Evolutionary conservation across 208 protist genomes (phyloP).

Genomic region (Naegleria gruberi): DNA sequence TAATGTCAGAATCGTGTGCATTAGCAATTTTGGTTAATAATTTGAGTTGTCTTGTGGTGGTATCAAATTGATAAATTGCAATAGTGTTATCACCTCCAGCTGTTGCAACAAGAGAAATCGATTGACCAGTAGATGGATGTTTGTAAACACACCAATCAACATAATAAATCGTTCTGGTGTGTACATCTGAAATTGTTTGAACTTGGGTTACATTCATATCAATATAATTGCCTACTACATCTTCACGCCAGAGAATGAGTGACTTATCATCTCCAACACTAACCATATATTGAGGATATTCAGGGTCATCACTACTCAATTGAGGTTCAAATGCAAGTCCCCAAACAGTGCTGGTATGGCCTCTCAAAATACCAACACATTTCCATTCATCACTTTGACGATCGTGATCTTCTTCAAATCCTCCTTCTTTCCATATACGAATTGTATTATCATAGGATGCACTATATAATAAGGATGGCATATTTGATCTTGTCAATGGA

Average conservation of each 20-base stretch:
- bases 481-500: constrained; percentile 33
- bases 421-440: constrained; percentile 48
- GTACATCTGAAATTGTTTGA: constrained; percentile 34
- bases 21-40: neutral
- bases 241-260: neutral
- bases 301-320: neutral
- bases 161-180: constrained; percentile 59
- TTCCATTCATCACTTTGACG: constrained; percentile 62
- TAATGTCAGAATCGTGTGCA: constrained; percentile 28
- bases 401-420: constrained; percentile 16
- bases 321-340: constrained; percentile 51
- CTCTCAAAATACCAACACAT: constrained; percentile 59
- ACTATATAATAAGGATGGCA: constrained; percentile 47
- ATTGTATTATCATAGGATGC: constrained; percentile 69
- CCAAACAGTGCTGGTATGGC: constrained; percentile 72
- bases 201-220: neutral
- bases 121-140: constrained; percentile 23
- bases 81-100: constrained; percentile 71
- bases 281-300: neutral
- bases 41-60: neutral
- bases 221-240: neutral
- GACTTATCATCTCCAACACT: neutral
- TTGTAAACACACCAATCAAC: constrained; percentile 48
- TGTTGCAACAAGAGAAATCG: constrained; percentile 50
- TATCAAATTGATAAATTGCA: constrained; percentile 39